A percentile compares a stretch with the other conserved stretches of the same genome.
Conservation (phyloP, 805 yeast genomes). For the Nakazawaea ambrosiae region DNA sequence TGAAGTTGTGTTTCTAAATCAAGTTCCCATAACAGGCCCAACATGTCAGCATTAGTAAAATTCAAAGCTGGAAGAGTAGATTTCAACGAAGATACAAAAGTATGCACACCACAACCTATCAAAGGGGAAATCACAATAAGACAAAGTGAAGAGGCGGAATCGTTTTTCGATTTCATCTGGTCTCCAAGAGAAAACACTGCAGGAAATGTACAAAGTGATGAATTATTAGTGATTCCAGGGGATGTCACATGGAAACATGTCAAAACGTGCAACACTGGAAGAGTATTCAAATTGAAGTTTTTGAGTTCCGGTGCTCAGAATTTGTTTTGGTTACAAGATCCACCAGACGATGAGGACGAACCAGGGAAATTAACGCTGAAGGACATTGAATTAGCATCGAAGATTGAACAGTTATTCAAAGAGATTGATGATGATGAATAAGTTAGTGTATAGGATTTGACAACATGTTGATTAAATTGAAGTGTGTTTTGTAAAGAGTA, state of each 20-base stretch:
- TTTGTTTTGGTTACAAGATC: conserved; percentile 72
- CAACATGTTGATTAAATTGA: too few relatives aligned
- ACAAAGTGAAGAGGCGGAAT: conserved; percentile 63
- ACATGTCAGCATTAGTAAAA: conserved; percentile 19
- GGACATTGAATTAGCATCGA: conserved; percentile 43
- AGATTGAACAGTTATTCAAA: conserved; percentile 40
- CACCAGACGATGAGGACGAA: conserved; percentile 56
- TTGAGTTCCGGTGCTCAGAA: conserved; percentile 32
- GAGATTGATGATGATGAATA: conserved; percentile 32
- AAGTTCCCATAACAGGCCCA: too few relatives aligned
- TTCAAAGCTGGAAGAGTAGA: conserved; percentile 79
- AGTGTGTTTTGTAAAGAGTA: too few relatives aligned
- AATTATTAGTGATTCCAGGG: conserved; percentile 72
- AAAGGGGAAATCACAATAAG: conserved; percentile 61
- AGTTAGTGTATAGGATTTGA: conserved; percentile 28
- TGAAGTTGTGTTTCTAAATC: too few relatives aligned
- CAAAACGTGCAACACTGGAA: conserved; percentile 63
- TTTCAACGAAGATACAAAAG: conserved; percentile 52
- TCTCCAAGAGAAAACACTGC: conserved; percentile 49
- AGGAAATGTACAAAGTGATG: conserved; percentile 43
- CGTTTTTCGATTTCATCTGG: conserved; percentile 68
- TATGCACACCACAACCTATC: conserved; percentile 63
- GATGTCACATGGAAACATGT: conserved; percentile 76
- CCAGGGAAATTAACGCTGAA: conserved; percentile 47
- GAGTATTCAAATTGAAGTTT: conserved; percentile 45